Base-by-base conservation (phyloP, 768 basidiomycete genomes). In the Wakefieldia striispora region DNA sequence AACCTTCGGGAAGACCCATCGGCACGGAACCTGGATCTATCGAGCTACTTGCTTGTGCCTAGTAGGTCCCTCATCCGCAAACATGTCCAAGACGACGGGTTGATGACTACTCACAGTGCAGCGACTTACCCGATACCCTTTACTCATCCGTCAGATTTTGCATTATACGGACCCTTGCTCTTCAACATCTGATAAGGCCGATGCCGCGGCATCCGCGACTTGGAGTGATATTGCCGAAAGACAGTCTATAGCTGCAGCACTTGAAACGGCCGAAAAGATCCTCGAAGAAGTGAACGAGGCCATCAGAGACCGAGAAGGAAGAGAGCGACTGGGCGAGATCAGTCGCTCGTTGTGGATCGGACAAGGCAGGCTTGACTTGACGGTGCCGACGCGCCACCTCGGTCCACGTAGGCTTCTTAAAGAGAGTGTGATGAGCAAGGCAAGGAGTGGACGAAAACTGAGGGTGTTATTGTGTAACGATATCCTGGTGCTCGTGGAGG, bases 111-210 rank as follows among this genome's bases (percentile, higher is more conserved):
- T 40, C 42, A 24, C 52, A 93, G 91, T 95, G 93, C 93, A 97
- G 82, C 84, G 95, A 9, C 84, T 97, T 48, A 97, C 95, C 0
- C 79, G 92, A 49, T 99, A 98, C 63, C 95, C 95, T 0, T 75
- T 99, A 0, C 76, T 97, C 27, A 84, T 97, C 55, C 83, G 84
- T 46, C 89, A 91, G 69, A 89, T 97, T 54, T 65, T 91, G 21
- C 79, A 84, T 19, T 90, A 94, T 63, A 94, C 92, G 2, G 83
- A 86, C 21, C 53, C 73, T 1, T 33, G 6, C 35, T 13, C 47
- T 9, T 79, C 81, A 13, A 13, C 38, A 17, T n/a, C 50, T 1
- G 27, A 36, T 2, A 38, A 12, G 11, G 17, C 6, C 7, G 16
- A 4, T 12, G 43, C 23, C 6, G 19, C 19, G 1, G 20, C 14